Evolutionary conservation across 331 rosid species (phyloP).

Genomic region (Rhamnella rubrinervis): DNA sequence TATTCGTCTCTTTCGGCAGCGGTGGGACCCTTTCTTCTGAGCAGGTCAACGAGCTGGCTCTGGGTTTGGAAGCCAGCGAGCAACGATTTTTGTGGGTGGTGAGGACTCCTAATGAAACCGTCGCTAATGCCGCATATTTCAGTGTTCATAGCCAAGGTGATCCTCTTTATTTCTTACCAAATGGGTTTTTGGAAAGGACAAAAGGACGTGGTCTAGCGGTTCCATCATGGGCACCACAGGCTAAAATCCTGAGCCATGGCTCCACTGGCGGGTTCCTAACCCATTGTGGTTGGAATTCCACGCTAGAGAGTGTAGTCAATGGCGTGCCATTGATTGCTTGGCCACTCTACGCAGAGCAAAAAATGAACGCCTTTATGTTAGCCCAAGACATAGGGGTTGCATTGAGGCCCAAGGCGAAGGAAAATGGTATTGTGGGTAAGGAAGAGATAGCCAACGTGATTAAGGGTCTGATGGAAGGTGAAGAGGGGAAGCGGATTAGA

Average conservation of each 20-base stretch:
- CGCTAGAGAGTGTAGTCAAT: constrained; percentile 51
- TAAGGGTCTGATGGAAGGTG: constrained; percentile 58
- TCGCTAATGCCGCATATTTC: constrained; percentile 47
- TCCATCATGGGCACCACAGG: constrained; percentile 81
- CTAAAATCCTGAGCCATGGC: constrained; percentile 44
- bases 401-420: constrained; percentile 25
- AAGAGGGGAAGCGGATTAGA: constrained; percentile 59
- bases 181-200: constrained; percentile 54
- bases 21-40: constrained; percentile 57
- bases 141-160: constrained; percentile 32
- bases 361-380: constrained; percentile 61
- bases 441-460: constrained; percentile 52
- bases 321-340: constrained; percentile 74
- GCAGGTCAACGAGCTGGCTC: constrained; percentile 58
- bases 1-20: constrained; percentile 69
- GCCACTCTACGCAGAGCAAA: constrained; percentile 86
- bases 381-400: constrained; percentile 50
- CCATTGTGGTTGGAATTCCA: constrained; percentile 86
- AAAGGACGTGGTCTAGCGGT: constrained; percentile 37
- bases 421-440: constrained; percentile 44
- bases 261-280: constrained; percentile 64
- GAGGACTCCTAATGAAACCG: constrained; percentile 53
- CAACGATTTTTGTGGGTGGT: constrained; percentile 80
- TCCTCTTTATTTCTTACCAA: constrained; percentile 51
- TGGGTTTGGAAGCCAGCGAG: constrained; percentile 63